Percentiles rank a stretch among this genome's conserved stretches.
Conservation (phyloP, 2,329 filamentous ascomycete genomes). For the Thielaviopsis populi region DNA sequence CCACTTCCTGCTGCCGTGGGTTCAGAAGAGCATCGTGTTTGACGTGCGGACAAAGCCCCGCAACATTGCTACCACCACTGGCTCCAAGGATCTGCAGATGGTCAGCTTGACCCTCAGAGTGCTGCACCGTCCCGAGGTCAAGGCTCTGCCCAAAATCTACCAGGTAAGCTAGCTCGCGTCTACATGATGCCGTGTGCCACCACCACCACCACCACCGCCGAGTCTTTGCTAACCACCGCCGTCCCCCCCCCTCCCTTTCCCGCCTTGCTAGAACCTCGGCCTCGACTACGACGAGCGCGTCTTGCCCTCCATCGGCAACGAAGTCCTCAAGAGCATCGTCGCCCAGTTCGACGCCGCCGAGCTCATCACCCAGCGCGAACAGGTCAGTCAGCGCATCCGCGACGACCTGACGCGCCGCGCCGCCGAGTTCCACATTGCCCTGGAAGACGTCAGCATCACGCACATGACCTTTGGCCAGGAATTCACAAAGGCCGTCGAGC, state of each 20-base stretch:
- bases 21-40: conserved; percentile 87
- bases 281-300: conserved; percentile 98
- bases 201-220: neutral
- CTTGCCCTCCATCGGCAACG: conserved; percentile 95
- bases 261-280: conserved; percentile 61
- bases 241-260: neutral
- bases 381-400: conserved; percentile 88
- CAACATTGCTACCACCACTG: conserved; percentile 94
- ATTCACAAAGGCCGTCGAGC: conserved; percentile 96
- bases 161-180: conserved; percentile 46
- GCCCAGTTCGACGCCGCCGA: conserved; percentile 98
- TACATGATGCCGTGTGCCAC: no score
- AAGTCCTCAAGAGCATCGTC: conserved; percentile 96
- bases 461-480: conserved; percentile 99
- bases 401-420: conserved; percentile 84
- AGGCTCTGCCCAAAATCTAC: conserved; percentile 91
- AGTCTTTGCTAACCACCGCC: conserved; percentile 12
- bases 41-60: conserved; percentile 95
- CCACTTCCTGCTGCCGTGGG: conserved; percentile 89
- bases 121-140: conserved; percentile 84
- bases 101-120: conserved; percentile 95
- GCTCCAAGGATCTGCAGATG: conserved; percentile 99
- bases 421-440: conserved; percentile 93
- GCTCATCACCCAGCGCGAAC: conserved; percentile 96
- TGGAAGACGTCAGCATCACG: conserved; percentile 97